These are phyloP conservation scores for Cylindrotheca fusiformis DNA, from an alignment of 108 stramenopile species.

Conservation along the genomic window DNA sequence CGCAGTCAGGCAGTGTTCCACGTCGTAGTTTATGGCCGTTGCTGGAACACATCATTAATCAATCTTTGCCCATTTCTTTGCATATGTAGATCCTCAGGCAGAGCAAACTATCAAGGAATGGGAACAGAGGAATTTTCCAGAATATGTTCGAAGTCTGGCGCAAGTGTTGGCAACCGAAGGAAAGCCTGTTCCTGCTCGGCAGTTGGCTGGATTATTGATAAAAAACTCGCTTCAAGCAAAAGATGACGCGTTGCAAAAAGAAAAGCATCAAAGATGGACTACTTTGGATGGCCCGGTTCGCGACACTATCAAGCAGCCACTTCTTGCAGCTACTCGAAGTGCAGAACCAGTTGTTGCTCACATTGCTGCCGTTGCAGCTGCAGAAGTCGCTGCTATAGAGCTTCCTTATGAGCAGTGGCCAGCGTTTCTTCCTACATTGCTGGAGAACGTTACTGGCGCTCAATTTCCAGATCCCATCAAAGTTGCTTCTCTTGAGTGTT, in stretches of 20 bases:
- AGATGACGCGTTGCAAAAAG: slow-evolving; percentile 58
- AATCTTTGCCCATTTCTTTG: too few relatives aligned
- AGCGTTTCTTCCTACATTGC: slow-evolving; percentile 64
- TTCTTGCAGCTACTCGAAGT: slow-evolving; percentile 59
- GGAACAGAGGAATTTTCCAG: slow-evolving; percentile 31
- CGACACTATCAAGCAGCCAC: slow-evolving; percentile 51
- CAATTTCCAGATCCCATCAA: slow-evolving; percentile 64
- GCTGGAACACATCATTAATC: too few relatives aligned
- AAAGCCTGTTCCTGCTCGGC: slow-evolving; percentile 54
- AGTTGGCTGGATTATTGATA: slow-evolving; percentile 80
- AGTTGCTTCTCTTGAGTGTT: slow-evolving; percentile 87
- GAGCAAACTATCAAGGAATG: slow-evolving; percentile 36
- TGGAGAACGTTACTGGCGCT: slow-evolving; percentile 68
- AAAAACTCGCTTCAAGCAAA: slow-evolving; percentile 84
- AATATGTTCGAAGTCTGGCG: slow-evolving; percentile 47
- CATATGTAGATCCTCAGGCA: slow-evolving; percentile 11
- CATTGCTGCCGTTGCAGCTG: slow-evolving; percentile 79
- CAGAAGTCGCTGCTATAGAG: slow-evolving; percentile 86
- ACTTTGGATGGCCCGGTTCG: slow-evolving; percentile 46
- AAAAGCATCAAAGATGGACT: slow-evolving; percentile 72
- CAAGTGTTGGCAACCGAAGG: slow-evolving; percentile 66
- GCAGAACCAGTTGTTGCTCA: slow-evolving; percentile 56
- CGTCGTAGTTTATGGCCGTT: neutral
- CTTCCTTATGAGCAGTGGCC: slow-evolving; percentile 87
- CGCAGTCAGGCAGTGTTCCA: neutral